Conservation (phyloP, 2,329 filamentous ascomycete species). For the Trichoderma breve region DNA sequence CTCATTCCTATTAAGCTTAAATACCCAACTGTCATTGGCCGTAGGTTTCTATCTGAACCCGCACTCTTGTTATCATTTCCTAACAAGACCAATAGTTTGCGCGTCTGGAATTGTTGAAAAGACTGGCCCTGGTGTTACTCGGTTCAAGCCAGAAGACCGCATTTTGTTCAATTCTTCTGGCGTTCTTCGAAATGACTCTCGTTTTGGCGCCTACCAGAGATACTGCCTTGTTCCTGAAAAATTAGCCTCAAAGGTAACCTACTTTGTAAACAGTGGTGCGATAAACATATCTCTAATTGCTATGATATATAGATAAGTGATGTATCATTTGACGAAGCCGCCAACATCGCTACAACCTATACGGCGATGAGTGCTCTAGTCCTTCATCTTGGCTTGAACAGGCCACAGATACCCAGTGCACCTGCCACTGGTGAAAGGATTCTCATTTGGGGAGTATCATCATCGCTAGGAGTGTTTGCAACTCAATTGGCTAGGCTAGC, state of each 20-base stretch:
- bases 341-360: not conserved
- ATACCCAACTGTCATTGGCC: constrained; percentile 18
- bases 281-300: not conserved
- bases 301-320: not conserved
- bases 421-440: constrained; percentile 1
- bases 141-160: constrained; percentile 8
- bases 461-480: constrained; percentile 11
- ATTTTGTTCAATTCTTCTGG: constrained; percentile 13
- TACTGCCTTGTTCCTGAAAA: not conserved
- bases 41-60: not conserved
- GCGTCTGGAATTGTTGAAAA: constrained; percentile 14
- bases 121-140: constrained; percentile 1
- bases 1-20: not conserved
- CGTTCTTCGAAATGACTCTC: constrained; percentile 8
- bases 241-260: constrained; percentile 1
- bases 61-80: not conserved
- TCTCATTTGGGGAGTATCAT: constrained; percentile 17
- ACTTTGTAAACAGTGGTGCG: not conserved
- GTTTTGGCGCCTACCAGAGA: constrained; percentile 18
- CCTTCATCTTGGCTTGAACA: constrained; percentile 16
- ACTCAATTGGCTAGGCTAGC: not conserved
- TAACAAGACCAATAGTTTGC: not conserved
- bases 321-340: constrained; percentile 12
- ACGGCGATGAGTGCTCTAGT: constrained; percentile 11
- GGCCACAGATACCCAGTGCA: not conserved